Base-by-base conservation (phyloP, 1,284 basidiomycete species). In the Pseudozyma thailandica region DNA sequence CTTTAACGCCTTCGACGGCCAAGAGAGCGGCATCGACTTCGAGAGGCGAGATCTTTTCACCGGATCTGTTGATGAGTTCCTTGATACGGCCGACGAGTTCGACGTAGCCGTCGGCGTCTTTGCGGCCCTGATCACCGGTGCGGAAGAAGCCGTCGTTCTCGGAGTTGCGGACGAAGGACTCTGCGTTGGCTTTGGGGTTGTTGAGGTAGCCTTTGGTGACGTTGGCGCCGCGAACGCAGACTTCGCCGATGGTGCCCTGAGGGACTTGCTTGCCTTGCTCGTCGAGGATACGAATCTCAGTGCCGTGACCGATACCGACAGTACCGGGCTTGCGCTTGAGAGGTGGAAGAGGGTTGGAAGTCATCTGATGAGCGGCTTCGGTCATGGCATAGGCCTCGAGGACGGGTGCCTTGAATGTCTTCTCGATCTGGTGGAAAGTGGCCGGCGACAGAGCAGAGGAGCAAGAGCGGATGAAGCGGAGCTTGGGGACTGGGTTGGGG, bases 31-130 rank as follows among this genome's bases (percentile, higher is more conserved):
- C 79, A 66, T 87, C 85, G 16, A 89, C 82, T 82, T 90, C 89
- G 64, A 90, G 87, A 1, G 89, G 89, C 6, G 87, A 88, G 59
- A 90, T 87, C 65, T 90, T 89, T 79, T 90, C 89, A 2, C 89
- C 89, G 13, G 88, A 88, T 62, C 81, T 72, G 72, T 82, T 82
- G 73, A 82, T 80, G 39, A 83, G 66, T 60, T 83, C 79, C 42
- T 82, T 83, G 60, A 82, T 80, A 13, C 83, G 72, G 13, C 82
- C 80, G 6, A 79, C 79, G 27, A 83, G 86, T 61, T 86, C 86
- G 6, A 90, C 80, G 77, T 89, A 88, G 20, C 89, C 88, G 57
- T 88, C 87, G 23, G 82, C 71, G 76, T 89, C 88, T 82, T 89
- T 84, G 71, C 87, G 86, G 4, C 89, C 89, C 72, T 88, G 85